A percentile compares a stretch with the other conserved stretches of the same genome.
Evolutionary conservation across 805 yeast species (phyloP).

Genomic region (Saturnispora zaruensis): DNA sequence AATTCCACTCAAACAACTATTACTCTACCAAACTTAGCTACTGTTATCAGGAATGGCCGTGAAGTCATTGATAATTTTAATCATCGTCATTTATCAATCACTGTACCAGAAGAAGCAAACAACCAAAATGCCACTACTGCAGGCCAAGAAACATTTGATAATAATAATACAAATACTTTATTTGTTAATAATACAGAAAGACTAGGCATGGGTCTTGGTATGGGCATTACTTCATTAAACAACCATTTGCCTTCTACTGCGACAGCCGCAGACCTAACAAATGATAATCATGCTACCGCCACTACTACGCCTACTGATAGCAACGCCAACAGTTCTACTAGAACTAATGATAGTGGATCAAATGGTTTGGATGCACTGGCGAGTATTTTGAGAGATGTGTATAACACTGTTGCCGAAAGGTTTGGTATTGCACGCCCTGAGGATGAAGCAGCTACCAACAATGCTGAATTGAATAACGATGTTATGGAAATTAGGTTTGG

Average conservation of each 20-base stretch:
- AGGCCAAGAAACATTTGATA: not conserved
- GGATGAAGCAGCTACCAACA: not conserved
- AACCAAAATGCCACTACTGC: not conserved
- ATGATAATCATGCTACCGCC: not conserved
- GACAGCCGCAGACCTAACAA: not conserved
- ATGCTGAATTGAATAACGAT: not conserved
- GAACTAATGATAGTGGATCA: not conserved
- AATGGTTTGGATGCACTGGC: constrained; percentile 8
- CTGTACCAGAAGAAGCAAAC: not conserved
- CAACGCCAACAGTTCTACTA: not conserved
- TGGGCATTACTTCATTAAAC: not conserved
- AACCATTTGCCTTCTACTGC: not conserved
- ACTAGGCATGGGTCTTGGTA: not conserved
- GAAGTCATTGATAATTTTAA: constrained; percentile 25
- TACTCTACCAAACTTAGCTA: constrained; percentile 30
- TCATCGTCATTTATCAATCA: constrained; percentile 20
- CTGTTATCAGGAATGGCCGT: constrained; percentile 27
- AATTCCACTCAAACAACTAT: constrained; percentile 23
- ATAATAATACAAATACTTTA: not conserved
- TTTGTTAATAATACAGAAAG: not conserved
- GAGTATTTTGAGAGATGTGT: constrained; percentile 7
- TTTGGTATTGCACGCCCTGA: constrained; percentile 1
- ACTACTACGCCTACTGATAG: not conserved
- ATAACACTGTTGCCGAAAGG: constrained; percentile 2
- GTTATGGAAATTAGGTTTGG: constrained; percentile 1